These are phyloP conservation scores for Ramichloridium luteum DNA, from an alignment of 2,329 filamentous ascomycete genomes.

Conservation along the genomic window DNA sequence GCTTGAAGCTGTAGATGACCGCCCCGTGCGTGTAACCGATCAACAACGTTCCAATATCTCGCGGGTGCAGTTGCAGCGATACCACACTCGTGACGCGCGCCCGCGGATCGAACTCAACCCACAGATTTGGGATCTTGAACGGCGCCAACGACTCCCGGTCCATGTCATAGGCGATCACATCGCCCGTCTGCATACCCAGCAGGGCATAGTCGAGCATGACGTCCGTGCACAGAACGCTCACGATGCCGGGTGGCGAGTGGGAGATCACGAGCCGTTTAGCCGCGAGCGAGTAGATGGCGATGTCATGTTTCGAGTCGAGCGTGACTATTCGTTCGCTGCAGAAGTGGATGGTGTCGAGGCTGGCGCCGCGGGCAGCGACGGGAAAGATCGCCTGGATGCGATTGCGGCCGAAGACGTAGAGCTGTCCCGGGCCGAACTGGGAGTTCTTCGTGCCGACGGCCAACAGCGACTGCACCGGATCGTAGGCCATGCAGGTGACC, in stretches of 20 bases:
- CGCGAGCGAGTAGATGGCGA: conserved; percentile 71
- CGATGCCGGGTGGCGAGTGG: conserved; percentile 64
- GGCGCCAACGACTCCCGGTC: conserved; percentile 65
- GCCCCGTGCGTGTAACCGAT: conserved; percentile 86
- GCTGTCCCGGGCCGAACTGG: conserved; percentile 71
- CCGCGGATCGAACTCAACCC: conserved; percentile 59
- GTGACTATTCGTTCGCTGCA: conserved; percentile 75
- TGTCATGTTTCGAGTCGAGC: conserved; percentile 73
- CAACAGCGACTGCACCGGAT: conserved; percentile 84
- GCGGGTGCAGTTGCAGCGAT: conserved; percentile 71
- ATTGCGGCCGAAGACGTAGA: conserved; percentile 77
- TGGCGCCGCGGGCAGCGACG: conserved; percentile 54
- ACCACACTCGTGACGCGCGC: conserved; percentile 56
- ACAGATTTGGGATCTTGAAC: conserved; percentile 78
- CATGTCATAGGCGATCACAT: conserved; percentile 84
- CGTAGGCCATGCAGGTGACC: conserved; percentile 71
- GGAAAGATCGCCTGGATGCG: conserved; percentile 66
- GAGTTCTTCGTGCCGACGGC: conserved; percentile 84
- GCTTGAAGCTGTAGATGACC: conserved; percentile 88
- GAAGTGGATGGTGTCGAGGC: conserved; percentile 69
- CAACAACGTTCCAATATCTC: conserved; percentile 81
- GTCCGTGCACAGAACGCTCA: conserved; percentile 65
- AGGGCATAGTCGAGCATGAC: conserved; percentile 90
- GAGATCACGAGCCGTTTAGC: conserved; percentile 53
- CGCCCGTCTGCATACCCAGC: conserved; percentile 53